Base-by-base conservation (phyloP, 2,329 filamentous ascomycete genomes). In the Didymella segeticola region DNA sequence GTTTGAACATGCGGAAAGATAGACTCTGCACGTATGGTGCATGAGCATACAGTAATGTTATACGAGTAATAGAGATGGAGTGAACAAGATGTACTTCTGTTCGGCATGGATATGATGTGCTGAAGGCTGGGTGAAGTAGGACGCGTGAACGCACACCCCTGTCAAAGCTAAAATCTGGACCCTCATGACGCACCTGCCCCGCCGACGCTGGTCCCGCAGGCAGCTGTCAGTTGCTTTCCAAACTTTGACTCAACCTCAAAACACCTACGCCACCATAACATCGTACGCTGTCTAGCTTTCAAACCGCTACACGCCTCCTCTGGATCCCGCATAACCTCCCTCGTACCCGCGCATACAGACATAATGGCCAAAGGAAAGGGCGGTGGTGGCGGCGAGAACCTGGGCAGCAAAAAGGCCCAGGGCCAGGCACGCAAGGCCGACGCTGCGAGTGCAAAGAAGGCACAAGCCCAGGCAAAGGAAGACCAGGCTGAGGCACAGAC, bases 361-460 rank as follows among this genome's bases (percentile, higher is more conserved):
- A 60, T 8, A 42, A 74, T 74, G 72, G 67, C 62, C 45, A 57
- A 58, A 29, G 70, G 68, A 56, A 77, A 93, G 90, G 69, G 75
- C 55, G 78, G 69, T 47, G 92, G 73, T 53, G 77, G 69, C 50
- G 84, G 80, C 47, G 92, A 96, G 60, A 91, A 89, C 42, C 37
- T 56, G 34, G 52, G 33, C 78, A 89, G 83, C 75, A 98, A 96
- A 79, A 98, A 98, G 81, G 91, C 79, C 2, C 86, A 88, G 8
- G 95, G 93, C 61, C 91, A 97, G 76, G 92, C 93, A 59, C 85
- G 91, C 78, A 98, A 99, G 82, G 92, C 92, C 59, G 92, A 97
- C 42, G 88, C 86, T 3, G 93, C 92, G 1, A 89, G 90, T 8
- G 78, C 83, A 51, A 98, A 98, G 78, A 83, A 87, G 54, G 90